Evolutionary conservation across 495 filamentous ascomycete genomes (phyloP).

Genomic region (Sabuloglossum arenarium): DNA sequence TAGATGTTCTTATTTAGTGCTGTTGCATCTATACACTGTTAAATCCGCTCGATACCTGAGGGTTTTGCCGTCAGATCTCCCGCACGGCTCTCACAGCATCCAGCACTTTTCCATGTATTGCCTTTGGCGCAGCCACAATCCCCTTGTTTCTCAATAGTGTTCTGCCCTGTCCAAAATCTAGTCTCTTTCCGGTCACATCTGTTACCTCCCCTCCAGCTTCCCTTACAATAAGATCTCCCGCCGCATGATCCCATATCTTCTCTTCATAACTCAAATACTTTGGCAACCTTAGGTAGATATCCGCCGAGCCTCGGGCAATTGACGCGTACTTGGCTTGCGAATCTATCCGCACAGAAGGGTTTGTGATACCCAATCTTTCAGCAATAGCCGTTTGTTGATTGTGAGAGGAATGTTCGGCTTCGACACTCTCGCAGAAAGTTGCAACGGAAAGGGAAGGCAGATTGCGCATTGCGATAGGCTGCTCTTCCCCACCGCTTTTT

Average conservation of each 20-base stretch:
- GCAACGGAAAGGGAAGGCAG: conserved; percentile 55
- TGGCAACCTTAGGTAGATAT: conserved; percentile 81
- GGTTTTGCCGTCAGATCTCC: conserved; percentile 21
- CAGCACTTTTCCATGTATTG: conserved; percentile 54
- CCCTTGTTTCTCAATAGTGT: conserved; percentile 81
- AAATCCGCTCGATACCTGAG: background rate
- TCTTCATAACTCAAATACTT: conserved; percentile 74
- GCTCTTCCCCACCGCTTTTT: conserved; percentile 33
- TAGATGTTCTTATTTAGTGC: background rate
- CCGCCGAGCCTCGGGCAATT: conserved; percentile 85
- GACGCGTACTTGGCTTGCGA: conserved; percentile 95
- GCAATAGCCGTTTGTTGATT: conserved; percentile 72
- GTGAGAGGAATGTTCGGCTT: conserved; percentile 77
- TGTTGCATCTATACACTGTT: background rate
- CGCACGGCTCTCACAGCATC: conserved; percentile 67
- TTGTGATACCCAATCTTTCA: conserved; percentile 61
- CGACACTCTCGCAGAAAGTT: conserved; percentile 88
- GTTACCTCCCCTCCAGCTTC: conserved; percentile 88
- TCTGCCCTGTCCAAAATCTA: conserved; percentile 74
- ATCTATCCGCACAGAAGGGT: conserved; percentile 75
- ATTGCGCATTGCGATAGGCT: conserved; percentile 55
- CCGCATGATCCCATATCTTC: conserved; percentile 99
- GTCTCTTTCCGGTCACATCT: conserved; percentile 53
- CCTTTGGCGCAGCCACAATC: conserved; percentile 68
- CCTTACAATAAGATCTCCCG: conserved; percentile 82